phyloP scores from a whole-genome alignment of 2,329 filamentous ascomycete genomes.

The Didymosphaeria variabile region DNA sequence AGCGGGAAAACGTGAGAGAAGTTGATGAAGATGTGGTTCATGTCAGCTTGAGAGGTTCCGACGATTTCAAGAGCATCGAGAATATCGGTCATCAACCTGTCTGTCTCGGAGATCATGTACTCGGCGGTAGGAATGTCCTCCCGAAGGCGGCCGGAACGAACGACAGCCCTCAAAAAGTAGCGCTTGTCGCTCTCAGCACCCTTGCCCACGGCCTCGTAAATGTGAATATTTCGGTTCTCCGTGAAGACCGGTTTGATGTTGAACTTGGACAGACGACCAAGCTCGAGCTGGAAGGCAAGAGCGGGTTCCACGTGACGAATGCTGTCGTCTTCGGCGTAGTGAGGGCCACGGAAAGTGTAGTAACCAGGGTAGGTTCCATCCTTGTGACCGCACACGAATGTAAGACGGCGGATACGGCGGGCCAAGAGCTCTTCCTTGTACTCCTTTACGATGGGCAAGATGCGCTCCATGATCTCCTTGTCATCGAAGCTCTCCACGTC shows the following conservation, averaged over 20 bases:
- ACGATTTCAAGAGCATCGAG: constrained; percentile 97
- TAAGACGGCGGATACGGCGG: constrained; percentile 85
- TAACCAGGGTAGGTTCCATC: constrained; percentile 96
- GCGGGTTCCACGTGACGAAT: constrained; percentile 98
- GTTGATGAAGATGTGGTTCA: constrained; percentile 99
- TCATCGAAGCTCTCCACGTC: constrained; percentile 88
- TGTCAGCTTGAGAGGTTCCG: constrained; percentile 97
- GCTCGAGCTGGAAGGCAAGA: constrained; percentile 97
- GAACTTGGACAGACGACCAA: constrained; percentile 94
- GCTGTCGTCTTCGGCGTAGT: constrained; percentile 88
- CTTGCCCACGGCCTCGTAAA: constrained; percentile 97
- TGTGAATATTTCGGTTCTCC: constrained; percentile 98
- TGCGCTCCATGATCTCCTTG: constrained; percentile 78
- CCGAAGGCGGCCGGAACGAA: constrained; percentile 89
- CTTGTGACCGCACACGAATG: constrained; percentile 94
- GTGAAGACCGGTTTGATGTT: constrained; percentile 98
- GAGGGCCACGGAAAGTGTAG: constrained; percentile 96
- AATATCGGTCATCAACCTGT: constrained; percentile 96
- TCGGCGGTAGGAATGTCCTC: constrained; percentile 99
- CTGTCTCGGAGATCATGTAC: constrained; percentile 96
- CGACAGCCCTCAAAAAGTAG: constrained; percentile 96
- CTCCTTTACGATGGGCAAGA: constrained; percentile 77
- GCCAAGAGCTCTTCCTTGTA: constrained; percentile 84
- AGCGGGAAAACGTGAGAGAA: constrained; percentile 97
- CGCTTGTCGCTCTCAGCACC: constrained; percentile 95